phyloP scores from a whole-genome alignment of 2,329 filamentous ascomycete species.

The Didymella lethalis region DNA sequence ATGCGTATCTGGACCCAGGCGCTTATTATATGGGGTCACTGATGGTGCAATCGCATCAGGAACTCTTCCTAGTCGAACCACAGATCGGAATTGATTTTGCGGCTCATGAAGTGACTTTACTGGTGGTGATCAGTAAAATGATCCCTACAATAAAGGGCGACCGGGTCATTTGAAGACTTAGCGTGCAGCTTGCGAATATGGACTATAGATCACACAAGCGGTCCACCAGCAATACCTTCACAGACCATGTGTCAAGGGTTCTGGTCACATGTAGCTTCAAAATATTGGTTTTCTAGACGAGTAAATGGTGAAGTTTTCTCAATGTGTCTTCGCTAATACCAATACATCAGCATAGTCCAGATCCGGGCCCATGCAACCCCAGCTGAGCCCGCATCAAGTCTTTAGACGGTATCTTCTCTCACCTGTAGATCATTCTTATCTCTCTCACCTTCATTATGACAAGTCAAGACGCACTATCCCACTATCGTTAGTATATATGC shows the following conservation, averaged over 20 bases:
- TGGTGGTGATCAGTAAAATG: too few relatives aligned
- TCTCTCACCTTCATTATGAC: background rate
- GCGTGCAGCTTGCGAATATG: background rate
- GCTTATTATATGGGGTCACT: too few relatives aligned
- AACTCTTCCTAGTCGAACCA: background rate
- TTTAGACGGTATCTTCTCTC: background rate
- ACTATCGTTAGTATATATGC: background rate
- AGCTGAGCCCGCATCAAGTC: background rate
- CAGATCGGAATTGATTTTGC: background rate
- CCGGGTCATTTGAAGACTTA: too few relatives aligned
- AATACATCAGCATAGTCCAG: background rate
- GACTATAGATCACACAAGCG: background rate
- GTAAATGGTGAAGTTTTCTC: background rate
- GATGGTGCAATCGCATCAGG: too few relatives aligned
- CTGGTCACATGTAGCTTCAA: background rate
- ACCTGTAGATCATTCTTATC: background rate
- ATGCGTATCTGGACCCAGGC: too few relatives aligned
- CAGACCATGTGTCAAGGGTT: background rate
- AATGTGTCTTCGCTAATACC: background rate
- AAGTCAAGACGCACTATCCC: background rate
- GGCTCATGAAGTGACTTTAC: background rate
- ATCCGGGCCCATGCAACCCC: background rate
- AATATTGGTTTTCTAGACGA: too few relatives aligned
- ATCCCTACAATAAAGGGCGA: too few relatives aligned
- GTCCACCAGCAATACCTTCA: background rate